Evolutionary conservation across 148 eudicot species (phyloP), one percentile per base, ranked within the genome.

Genomic region (Simmondsia chinensis): DNA sequence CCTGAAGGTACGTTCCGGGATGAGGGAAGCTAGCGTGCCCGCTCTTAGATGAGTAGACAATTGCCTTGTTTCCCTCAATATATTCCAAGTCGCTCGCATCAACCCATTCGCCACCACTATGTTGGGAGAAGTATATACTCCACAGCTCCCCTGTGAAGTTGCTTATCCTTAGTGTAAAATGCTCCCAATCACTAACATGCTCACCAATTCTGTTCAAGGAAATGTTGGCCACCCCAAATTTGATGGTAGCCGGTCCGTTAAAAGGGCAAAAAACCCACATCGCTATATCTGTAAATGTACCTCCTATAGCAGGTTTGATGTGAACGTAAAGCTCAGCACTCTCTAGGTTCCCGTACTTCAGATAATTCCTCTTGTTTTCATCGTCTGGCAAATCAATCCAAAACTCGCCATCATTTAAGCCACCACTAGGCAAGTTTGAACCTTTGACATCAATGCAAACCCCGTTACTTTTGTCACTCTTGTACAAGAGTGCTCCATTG

Each of bases 261-360:
- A 89, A 89, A 5, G 97, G 97, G 61, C 88, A 78, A 68, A 89
- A 89, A 0, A 89, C 65, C 97, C 97, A 89, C 93, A 89, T 79
- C 3, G 54, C 97, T 20, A 89, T 82, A 54, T 89, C 97, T 0
- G 97, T 89, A 64, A 85, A 85, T 19, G 82, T 74, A 11, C 97
- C 97, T 10, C 97, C 97, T n/a, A 61, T 62, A 17, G 93, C 85
- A 1, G 97, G 97, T 69, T 89, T 89, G 24, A 82, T 74, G 40
- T 89, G 97, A 50, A 81, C 83, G 36, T 89, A 89, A 25, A 89
- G 71, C 75, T 81, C 82, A 0, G 88, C 75, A 48, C 86, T 81
- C 39, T 82, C 83, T 4, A 85, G 52, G 52, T 85, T 72, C 22
- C 97, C 97, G 14, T 50, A 43, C 49, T 74, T 85, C 18, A 84